Evolutionary conservation across 75 land plant genomes (phyloP), one percentile per base, ranked within the genome.

Genomic region (Pinus albicaulis): DNA sequence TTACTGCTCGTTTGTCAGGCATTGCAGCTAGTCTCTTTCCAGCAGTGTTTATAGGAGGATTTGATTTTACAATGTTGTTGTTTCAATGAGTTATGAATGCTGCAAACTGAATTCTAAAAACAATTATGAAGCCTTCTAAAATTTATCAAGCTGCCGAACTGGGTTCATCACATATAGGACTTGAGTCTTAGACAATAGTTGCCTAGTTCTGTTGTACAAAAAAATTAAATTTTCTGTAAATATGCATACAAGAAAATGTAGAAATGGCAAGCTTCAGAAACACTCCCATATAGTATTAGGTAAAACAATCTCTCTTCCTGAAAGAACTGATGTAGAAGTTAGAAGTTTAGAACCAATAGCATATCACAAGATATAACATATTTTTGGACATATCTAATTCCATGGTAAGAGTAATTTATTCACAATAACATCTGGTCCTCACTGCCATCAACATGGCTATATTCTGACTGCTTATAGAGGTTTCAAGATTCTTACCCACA

Each of bases 401-500:
- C 71, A 38, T 19, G n/a, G 5, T 22, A 41, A 68, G 20, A 22
- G 23, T 41, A 17, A 36, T 20, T 20, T 68, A 44, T 68, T 68
- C 71, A 31, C 3, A 20, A 41, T 68, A 38, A 16, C 52, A 41
- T 3, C 41, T 38, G 4, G n/a, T 38, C 71, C 22, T 68, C 36
- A 7, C 71, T 68, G 48, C 71, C 22, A 5, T 22, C 52, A 38
- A 68, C 38, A 38, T 68, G 52, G 6, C 48, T 38, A n/a, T 38
- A 68, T 19, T 38, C 52, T 66, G 52, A 77, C 53, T 38, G 53
- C 78, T 48, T 16, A 65, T n/a, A 65, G 19, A 77, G 34, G 74
- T 44, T 44, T 59, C 41, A 14, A 4, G 3, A 56, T 53, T 76
- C 82, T 48, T 81, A 91, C 91, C 88, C 81, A 41, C 86, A 91